These are phyloP conservation scores for Tolypocladium sp. DNA, from an alignment of 2,329 filamentous ascomycete species.

Conservation along the genomic window DNA sequence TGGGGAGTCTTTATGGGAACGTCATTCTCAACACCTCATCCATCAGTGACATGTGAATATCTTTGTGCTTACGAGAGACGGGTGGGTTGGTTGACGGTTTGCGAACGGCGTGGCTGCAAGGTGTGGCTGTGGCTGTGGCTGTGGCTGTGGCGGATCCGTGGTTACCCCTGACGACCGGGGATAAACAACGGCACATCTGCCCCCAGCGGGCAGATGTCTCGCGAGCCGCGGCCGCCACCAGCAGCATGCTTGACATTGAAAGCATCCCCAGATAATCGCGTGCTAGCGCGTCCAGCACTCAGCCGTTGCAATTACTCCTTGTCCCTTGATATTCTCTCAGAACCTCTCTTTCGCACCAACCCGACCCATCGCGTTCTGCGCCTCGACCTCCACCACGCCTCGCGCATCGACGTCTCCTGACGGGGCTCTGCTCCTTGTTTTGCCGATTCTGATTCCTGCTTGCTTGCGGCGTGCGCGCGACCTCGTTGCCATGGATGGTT, in stretches of 20 bases:
- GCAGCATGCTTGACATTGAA: background rate
- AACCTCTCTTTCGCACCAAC: too few species aligned
- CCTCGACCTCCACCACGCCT: conserved; percentile 12
- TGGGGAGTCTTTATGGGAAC: background rate
- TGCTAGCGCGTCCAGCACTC: background rate
- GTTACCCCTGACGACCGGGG: conserved; percentile 6
- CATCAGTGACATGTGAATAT: background rate
- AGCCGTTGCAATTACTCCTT: background rate
- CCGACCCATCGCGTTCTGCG: background rate
- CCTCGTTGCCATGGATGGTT: conserved; percentile 19
- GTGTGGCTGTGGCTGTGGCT: background rate
- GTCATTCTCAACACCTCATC: background rate
- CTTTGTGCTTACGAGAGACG: background rate
- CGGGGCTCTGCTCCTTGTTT: conserved; percentile 29
- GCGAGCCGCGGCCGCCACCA: background rate
- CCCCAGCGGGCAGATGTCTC: background rate
- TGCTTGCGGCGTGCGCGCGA: conserved; percentile 12
- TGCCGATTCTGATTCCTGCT: conserved; percentile 17
- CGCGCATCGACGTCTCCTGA: conserved; percentile 12
- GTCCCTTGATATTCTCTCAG: background rate
- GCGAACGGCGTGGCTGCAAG: background rate
- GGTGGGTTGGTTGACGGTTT: background rate
- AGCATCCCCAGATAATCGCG: background rate
- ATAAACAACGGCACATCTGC: conserved; percentile 4
- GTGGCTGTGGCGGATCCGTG: background rate